Conservation (phyloP, 129 eudicot species). For the Smallanthus sonchifolius region DNA sequence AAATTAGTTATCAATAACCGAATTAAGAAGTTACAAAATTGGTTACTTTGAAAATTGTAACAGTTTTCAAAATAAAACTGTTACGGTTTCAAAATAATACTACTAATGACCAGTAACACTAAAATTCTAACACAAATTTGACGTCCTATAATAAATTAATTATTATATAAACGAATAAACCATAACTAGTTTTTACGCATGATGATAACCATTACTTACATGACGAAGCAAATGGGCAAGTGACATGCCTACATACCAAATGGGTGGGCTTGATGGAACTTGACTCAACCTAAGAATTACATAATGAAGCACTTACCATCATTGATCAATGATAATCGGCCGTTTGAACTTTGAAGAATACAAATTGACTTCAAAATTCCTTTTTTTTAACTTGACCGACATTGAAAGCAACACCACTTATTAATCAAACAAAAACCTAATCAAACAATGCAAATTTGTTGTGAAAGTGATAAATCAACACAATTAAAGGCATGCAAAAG, state of each 20-base stretch:
- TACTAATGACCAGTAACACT: no score
- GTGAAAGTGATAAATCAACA: background rate
- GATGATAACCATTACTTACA: background rate
- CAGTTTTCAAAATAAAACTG: no score
- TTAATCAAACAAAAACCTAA: background rate
- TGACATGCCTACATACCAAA: background rate
- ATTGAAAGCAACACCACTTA: background rate
- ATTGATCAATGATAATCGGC: background rate
- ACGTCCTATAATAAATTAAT: no score
- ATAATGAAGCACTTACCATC: slow-evolving; percentile 1
- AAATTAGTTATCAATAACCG: no score
- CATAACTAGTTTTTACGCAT: background rate
- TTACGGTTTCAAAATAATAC: no score
- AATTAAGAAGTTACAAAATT: no score
- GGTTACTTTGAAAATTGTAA: no score
- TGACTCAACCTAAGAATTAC: slow-evolving; percentile 1
- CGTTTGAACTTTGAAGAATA: background rate
- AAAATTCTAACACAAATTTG: no score
- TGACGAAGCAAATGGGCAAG: background rate
- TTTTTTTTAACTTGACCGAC: background rate
- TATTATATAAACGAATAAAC: background rate
- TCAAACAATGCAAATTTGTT: background rate
- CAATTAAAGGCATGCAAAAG: background rate
- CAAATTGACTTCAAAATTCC: background rate
- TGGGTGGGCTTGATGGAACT: background rate